Base-by-base conservation (phyloP, 208 protist species). In the Leishmania braziliensis region DNA sequence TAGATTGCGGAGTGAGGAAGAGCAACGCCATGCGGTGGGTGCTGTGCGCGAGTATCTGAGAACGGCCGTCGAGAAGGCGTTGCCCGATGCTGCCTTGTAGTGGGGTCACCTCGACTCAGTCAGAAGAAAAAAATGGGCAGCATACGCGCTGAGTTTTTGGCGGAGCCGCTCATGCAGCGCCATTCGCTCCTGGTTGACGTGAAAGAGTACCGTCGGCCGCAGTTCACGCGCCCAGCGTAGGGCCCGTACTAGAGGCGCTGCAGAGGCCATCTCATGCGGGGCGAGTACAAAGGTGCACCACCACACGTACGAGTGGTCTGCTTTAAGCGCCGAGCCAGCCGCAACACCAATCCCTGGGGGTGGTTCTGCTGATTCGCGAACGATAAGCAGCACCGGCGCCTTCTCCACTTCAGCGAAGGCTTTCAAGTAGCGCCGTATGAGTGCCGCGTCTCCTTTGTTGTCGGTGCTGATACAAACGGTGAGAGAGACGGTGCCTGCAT, bases 141-240 rank as follows among this genome's bases (percentile, higher is more conserved):
- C 60, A 18, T 70, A 81, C 20, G 54, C 46, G 33, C 8, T 23
- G n/a, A 82, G 70, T 43, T 77, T 58, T 51, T 77, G 79, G n/a
- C 72, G 70, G 6, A 77, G 60, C 50, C 73, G 43, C 1, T n/a
- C 20, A 43, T 77, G 69, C 58, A 77, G 5, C 8, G 71, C 14
- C 48, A 69, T n/a, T 6, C 36, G 23, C 48, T 82, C 79, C 8
- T 69, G 79, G 56, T 82, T 71, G 1, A 77, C 79, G 54, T 82
- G 79, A 63, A 82, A 72, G 46, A 82, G 48, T 3, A 73, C 23
- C 0, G 71, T 72, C 10, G 46, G 70, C 10, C 79, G 79, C 60
- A 77, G 46, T 18, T 62, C n/a, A 50, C 68, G 26, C 26, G 58
- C 62, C 39, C 63, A 75, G 33, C 18, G 9, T 4, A 82, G 5